Conservation (phyloP, 2,329 filamentous ascomycete species). For the Aspergillus pseudotamarii region DNA sequence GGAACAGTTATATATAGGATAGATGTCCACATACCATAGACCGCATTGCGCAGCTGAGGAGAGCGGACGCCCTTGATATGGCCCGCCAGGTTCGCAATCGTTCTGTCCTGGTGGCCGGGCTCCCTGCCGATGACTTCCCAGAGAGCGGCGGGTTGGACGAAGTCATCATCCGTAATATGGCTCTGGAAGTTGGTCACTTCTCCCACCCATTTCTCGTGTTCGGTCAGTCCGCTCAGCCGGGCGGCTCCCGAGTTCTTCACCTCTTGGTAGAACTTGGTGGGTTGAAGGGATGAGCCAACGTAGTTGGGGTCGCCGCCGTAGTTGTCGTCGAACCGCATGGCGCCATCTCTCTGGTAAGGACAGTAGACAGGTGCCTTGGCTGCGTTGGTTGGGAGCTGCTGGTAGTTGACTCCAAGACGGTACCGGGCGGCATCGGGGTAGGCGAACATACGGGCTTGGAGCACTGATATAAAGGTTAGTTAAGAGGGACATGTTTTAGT, state of each 20-base stretch:
- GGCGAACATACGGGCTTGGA: slow-evolving; percentile 63
- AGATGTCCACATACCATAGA: slow-evolving; percentile 29
- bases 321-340: slow-evolving; percentile 51
- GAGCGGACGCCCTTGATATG: slow-evolving; percentile 22
- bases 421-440: slow-evolving; percentile 59
- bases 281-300: slow-evolving; percentile 32
- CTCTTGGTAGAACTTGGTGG: slow-evolving; percentile 22
- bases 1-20: not conserved
- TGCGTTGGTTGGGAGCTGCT: slow-evolving; percentile 46
- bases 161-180: slow-evolving; percentile 30
- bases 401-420: slow-evolving; percentile 46
- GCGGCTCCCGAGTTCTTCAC: slow-evolving; percentile 11
- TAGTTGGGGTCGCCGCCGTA: slow-evolving; percentile 64
- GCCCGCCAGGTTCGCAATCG: slow-evolving; percentile 31
- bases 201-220: slow-evolving; percentile 34
- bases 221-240: slow-evolving; percentile 25
- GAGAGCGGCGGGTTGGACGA: slow-evolving; percentile 32
- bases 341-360: slow-evolving; percentile 54
- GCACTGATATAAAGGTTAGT: slow-evolving; percentile 42
- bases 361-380: slow-evolving; percentile 42
- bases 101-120: slow-evolving; percentile 36
- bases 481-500: not conserved
- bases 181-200: slow-evolving; percentile 26
- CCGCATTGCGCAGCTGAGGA: slow-evolving; percentile 24
- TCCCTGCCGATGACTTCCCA: slow-evolving; percentile 37